phyloP scores from a whole-genome alignment of 1,284 basidiomycete species.

The Rhodotorula mucilaginosa region DNA sequence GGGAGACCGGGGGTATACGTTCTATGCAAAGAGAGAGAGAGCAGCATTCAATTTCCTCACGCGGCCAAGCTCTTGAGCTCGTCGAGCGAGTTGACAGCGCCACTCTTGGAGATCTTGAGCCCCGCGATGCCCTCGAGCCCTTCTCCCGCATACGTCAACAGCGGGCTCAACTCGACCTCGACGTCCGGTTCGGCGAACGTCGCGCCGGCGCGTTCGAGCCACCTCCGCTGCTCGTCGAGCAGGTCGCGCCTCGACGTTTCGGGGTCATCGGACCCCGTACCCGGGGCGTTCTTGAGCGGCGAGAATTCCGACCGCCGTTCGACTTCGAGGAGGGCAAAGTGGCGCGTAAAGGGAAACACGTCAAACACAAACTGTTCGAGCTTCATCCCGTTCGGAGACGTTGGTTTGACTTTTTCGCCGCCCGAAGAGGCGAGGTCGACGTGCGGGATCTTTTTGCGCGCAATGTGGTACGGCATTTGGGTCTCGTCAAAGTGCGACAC shows the following conservation, averaged over 20 bases:
- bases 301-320: slow-evolving; percentile 87
- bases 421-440: slow-evolving; percentile 61
- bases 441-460: slow-evolving; percentile 92
- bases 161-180: slow-evolving; percentile 87
- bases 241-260: slow-evolving; percentile 83
- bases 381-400: slow-evolving; percentile 97
- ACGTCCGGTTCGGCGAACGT: slow-evolving; percentile 60
- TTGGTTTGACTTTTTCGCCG: slow-evolving; percentile 69
- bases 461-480: slow-evolving; percentile 94
- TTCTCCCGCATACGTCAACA: slow-evolving; percentile 86
- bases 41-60: background rate
- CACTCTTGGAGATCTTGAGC: slow-evolving; percentile 59
- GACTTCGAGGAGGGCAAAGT: slow-evolving; percentile 85
- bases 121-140: slow-evolving; percentile 78
- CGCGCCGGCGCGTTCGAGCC: slow-evolving; percentile 78
- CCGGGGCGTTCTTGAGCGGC: slow-evolving; percentile 95
- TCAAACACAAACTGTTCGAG: slow-evolving; percentile 99
- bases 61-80: slow-evolving; percentile 29
- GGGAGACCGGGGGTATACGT: too few species aligned
- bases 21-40: too few species aligned
- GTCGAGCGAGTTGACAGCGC: slow-evolving; percentile 45
- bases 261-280: slow-evolving; percentile 88
- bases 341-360: slow-evolving; percentile 87
- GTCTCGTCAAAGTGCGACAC: slow-evolving; percentile 76
- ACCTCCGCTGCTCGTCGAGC: slow-evolving; percentile 82